Base-by-base conservation (phyloP, 805 yeast species). In the Komagataella mondaviorum region DNA sequence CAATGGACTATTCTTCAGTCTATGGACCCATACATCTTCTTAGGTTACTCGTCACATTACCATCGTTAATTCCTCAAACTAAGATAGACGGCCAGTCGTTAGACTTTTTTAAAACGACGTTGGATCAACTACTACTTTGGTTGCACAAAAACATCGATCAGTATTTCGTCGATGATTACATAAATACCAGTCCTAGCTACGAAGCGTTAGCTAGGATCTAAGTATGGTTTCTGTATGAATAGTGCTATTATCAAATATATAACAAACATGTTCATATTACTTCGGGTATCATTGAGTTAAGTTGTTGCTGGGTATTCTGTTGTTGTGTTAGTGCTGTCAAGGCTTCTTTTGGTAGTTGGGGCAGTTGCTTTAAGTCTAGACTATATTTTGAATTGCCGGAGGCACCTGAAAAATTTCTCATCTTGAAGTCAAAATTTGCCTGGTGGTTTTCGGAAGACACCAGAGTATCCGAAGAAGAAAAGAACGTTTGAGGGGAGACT, bases 11-110 rank as follows among this genome's bases (percentile, higher is more conserved):
- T 4, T 63, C 76, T 53, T 71, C 74, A 2, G 62, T 83, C 0
- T 91, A 90, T 60, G 96, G 96, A 0, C 73, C 83, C 1, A 90
- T 87, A 58, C 97, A 90, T 65, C 68, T 93, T 44, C 66, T 91
- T 54, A 71, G 99, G 56, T 66, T 91, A 52, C 71, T 89, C 56
- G 83, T 87, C 14, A 72, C 86, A 1, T 66, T 93, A 47, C 98
- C 99, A 0, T 93, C 88, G 8, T 68, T 89, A n/a, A 75, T 90
- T 51, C 76, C 88, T 0, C 83, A 81, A 55, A 81, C 96, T 1
- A 69, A 81, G 6, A 85, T 89, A 89, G 96, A 89, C 59, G 72
- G 76, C n/a, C 83, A 81, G 53, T 80, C 89, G 51, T 68, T 84
- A 4, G 71, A 70, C 6, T 74, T 75, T 16, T 64, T 88, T 53